Conservation (phyloP, 2,329 filamentous ascomycete genomes). For the Bisporella sp. region DNA sequence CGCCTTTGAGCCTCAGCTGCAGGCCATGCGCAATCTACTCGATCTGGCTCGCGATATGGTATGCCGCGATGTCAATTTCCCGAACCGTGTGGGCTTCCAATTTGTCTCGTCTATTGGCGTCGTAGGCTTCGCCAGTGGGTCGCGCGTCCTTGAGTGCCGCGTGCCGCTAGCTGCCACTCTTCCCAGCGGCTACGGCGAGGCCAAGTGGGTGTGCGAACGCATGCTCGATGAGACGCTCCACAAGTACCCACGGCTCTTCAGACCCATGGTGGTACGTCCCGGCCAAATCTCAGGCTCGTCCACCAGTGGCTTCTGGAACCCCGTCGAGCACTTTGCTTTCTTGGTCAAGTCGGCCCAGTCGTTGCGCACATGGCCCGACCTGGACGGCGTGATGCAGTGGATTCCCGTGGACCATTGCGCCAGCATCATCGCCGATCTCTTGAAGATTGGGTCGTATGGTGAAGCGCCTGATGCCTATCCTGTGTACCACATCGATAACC, state of each 20-base stretch:
- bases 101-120: constrained; percentile 36
- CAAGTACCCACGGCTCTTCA: constrained; percentile 35
- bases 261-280: constrained; percentile 35
- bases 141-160: constrained; percentile 1
- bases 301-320: constrained; percentile 47
- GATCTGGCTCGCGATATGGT: constrained; percentile 30
- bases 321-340: constrained; percentile 42
- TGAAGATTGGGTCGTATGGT: constrained; percentile 12
- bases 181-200: constrained; percentile 43
- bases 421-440: constrained; percentile 27
- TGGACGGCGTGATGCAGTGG: constrained; percentile 35
- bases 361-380: constrained; percentile 33
- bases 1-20: constrained; percentile 37
- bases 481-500: constrained; percentile 40
- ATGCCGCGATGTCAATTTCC: neutral
- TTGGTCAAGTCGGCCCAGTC: constrained; percentile 43
- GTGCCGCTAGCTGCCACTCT: constrained; percentile 41
- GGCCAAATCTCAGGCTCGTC: constrained; percentile 47
- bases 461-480: constrained; percentile 13
- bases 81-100: constrained; percentile 28
- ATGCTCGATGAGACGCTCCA: constrained; percentile 43
- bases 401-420: constrained; percentile 38
- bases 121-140: constrained; percentile 28
- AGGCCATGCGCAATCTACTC: constrained; percentile 34
- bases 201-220: constrained; percentile 42